These are phyloP conservation scores for Aspergillus homomorphus DNA, from an alignment of 495 filamentous ascomycete species.

Conservation along the genomic window DNA sequence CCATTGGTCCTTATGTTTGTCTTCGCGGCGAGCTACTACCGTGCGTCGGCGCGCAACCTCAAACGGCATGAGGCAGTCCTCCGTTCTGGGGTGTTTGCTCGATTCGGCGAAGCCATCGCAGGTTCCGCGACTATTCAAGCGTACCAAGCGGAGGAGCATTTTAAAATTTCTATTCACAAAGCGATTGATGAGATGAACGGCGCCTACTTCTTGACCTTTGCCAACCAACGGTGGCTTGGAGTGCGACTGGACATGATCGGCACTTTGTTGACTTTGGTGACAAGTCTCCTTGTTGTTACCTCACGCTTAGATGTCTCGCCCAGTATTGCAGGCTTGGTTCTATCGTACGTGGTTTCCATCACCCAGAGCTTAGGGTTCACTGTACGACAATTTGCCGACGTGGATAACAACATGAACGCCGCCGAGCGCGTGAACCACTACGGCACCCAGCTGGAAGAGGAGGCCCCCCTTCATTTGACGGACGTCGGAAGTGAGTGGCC, in stretches of 20 bases:
- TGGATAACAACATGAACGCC: slow-evolving; percentile 97
- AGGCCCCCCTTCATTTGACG: slow-evolving; percentile 71
- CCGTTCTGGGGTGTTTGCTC: slow-evolving; percentile 83
- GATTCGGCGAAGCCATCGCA: slow-evolving; percentile 82
- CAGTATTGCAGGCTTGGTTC: slow-evolving; percentile 79
- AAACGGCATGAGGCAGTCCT: slow-evolving; percentile 91
- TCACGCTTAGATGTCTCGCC: slow-evolving; percentile 85
- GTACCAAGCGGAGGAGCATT: slow-evolving; percentile 75
- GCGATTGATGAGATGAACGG: slow-evolving; percentile 88
- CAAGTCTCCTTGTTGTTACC: slow-evolving; percentile 87
- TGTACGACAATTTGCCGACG: slow-evolving; percentile 89
- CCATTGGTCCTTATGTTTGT: slow-evolving; percentile 79
- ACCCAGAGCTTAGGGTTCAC: slow-evolving; percentile 97
- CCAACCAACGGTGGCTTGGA: slow-evolving; percentile 89
- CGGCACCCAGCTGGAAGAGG: slow-evolving; percentile 80
- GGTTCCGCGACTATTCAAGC: slow-evolving; percentile 84
- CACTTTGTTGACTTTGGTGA: slow-evolving; percentile 77
- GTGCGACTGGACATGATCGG: slow-evolving; percentile 81
- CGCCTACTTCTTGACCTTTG: slow-evolving; percentile 90
- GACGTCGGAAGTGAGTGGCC: slow-evolving; percentile 75
- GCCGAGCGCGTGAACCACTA: slow-evolving; percentile 95
- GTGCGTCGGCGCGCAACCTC: slow-evolving; percentile 85
- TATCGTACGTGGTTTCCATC: slow-evolving; percentile 89
- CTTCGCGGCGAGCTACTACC: slow-evolving; percentile 82
- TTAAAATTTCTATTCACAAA: slow-evolving; percentile 61